These are phyloP conservation scores for Epichloe uncinata DNA, from an alignment of 2,329 filamentous ascomycete genomes.

Conservation along the genomic window DNA sequence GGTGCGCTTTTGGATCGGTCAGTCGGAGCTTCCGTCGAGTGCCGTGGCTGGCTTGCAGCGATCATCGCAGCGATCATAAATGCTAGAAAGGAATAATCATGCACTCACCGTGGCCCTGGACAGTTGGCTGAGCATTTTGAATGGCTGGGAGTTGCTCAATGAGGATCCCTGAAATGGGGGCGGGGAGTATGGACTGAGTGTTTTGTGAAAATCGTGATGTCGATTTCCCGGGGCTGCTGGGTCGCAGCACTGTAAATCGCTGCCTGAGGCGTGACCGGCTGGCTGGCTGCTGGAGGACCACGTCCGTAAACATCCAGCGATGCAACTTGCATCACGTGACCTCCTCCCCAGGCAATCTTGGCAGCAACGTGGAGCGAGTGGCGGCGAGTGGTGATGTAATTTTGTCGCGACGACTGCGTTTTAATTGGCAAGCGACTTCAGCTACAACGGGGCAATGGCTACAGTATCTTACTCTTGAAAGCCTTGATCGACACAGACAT, in stretches of 20 bases:
- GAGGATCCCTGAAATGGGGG: slow-evolving; percentile 22
- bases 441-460: no score
- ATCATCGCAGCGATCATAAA: background rate
- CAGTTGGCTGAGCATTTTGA: slow-evolving; percentile 43
- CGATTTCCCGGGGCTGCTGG: slow-evolving; percentile 16
- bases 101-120: slow-evolving; percentile 42
- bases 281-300: no score
- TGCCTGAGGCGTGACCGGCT: slow-evolving; percentile 15
- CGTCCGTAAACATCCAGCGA: background rate
- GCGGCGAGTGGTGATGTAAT: background rate
- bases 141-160: slow-evolving; percentile 34
- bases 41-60: background rate
- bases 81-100: background rate
- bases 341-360: background rate
- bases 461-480: no score
- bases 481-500: no score
- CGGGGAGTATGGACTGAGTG: slow-evolving; percentile 21
- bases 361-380: background rate
- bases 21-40: background rate
- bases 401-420: background rate
- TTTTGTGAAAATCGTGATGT: slow-evolving; percentile 35
- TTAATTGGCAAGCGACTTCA: background rate
- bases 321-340: background rate
- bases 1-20: slow-evolving; percentile 30
- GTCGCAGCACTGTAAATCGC: slow-evolving; percentile 8